phyloP scores from a whole-genome alignment of 768 basidiomycete genomes.

The Termitomyces sp. region DNA sequence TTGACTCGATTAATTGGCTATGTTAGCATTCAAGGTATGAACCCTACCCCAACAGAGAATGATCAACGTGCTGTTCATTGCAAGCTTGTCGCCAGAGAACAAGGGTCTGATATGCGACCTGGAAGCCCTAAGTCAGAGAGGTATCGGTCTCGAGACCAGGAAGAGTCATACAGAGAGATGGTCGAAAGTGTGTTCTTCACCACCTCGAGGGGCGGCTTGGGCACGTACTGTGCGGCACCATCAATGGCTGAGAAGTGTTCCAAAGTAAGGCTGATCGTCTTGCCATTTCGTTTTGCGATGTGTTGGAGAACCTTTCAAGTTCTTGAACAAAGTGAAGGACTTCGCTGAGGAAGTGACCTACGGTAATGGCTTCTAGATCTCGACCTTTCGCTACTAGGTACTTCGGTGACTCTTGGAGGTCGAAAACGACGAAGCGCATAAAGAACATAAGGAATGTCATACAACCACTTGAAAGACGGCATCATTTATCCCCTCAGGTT shows the following conservation, averaged over 20 bases:
- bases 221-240: constrained; percentile 9
- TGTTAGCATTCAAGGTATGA: neutral
- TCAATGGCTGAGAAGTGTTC: constrained; percentile 34
- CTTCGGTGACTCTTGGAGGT: constrained; percentile 57
- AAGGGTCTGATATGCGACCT: constrained; percentile 47
- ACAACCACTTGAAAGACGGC: constrained; percentile 28
- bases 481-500: neutral
- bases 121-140: neutral
- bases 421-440: constrained; percentile 50
- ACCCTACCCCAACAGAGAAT: constrained; percentile 47
- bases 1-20: neutral
- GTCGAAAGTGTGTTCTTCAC: constrained; percentile 29
- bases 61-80: constrained; percentile 40
- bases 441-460: constrained; percentile 50
- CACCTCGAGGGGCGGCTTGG: constrained; percentile 22
- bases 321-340: neutral
- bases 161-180: constrained; percentile 32
- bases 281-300: constrained; percentile 44
- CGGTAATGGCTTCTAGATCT: constrained; percentile 50
- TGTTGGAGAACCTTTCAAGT: constrained; percentile 36
- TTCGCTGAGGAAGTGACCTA: constrained; percentile 12
- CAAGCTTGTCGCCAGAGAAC: constrained; percentile 38
- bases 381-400: constrained; percentile 52
- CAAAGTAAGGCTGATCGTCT: constrained; percentile 36
- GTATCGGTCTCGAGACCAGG: neutral